Percentiles rank a stretch among this genome's conserved stretches.
Conservation (phyloP, 345 rosid genomes). For the Citrus unshiu region DNA sequence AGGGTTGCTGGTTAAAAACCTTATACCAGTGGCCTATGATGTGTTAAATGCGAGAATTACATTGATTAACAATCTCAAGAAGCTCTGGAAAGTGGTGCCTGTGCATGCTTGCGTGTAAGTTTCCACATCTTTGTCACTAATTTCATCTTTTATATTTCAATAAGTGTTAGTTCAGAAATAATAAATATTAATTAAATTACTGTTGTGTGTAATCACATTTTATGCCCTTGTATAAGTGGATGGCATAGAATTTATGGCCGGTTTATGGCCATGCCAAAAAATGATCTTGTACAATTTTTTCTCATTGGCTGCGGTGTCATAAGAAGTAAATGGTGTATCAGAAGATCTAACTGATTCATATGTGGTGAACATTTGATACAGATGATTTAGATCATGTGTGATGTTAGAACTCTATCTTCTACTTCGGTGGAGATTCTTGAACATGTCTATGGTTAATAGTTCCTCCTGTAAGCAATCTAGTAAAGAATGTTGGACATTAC, state of each 20-base stretch:
- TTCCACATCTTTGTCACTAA: conserved; percentile 10
- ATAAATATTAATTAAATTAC: not conserved
- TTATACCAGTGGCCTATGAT: conserved; percentile 67
- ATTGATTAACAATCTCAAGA: conserved; percentile 75
- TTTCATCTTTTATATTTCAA: not conserved
- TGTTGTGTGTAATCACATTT: not conserved
- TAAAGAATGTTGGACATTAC: not conserved
- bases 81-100: conserved; percentile 72
- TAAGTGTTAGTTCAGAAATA: not conserved
- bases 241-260: not conserved
- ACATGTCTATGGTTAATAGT: not conserved
- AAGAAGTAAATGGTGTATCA: not conserved
- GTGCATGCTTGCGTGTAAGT: conserved; percentile 90
- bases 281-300: not conserved
- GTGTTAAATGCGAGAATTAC: conserved; percentile 66
- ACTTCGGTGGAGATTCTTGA: not conserved
- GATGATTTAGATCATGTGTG: no score
- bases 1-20: conserved; percentile 67
- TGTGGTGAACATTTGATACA: not conserved
- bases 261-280: not conserved
- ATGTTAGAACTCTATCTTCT: no score
- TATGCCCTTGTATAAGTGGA: no score
- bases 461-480: not conserved
- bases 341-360: not conserved
- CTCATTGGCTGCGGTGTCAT: not conserved